Percentiles rank a stretch among this genome's conserved stretches.
Evolutionary conservation across 176 grass and related monocot genomes (phyloP).

Genomic region (Eragrostis curvula): DNA sequence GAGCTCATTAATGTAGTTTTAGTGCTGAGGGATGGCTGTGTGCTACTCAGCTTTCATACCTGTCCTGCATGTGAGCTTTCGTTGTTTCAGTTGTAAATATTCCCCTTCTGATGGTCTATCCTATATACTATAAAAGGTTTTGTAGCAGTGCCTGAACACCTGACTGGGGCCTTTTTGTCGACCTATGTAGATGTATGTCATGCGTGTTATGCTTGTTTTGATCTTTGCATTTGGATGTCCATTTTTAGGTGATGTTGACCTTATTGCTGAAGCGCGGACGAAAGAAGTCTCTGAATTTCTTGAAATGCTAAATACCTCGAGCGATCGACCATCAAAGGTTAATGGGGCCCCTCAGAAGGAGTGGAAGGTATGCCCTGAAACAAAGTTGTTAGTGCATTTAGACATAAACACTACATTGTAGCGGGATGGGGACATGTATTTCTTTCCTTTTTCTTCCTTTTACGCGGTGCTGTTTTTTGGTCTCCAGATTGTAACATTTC

Average conservation of each 20-base stretch:
- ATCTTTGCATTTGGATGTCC: conserved; percentile 7
- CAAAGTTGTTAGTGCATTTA: background rate
- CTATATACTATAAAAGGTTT: background rate
- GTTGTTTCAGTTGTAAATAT: background rate
- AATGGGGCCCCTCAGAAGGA: conserved; percentile 55
- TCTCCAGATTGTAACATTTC: background rate
- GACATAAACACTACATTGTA: background rate
- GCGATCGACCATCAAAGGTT: conserved; percentile 36
- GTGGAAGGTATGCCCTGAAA: conserved; percentile 77
- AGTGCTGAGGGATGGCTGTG: conserved; percentile 7
- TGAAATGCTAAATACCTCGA: conserved; percentile 87
- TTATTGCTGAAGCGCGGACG: conserved; percentile 60
- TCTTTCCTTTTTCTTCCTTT: background rate
- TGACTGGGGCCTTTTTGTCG: conserved; percentile 7
- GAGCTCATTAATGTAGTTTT: conserved; percentile 11
- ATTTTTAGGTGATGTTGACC: conserved; percentile 62
- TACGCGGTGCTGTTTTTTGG: background rate
- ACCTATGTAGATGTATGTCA: background rate
- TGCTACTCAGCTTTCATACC: background rate
- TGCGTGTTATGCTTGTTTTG: conserved; percentile 19
- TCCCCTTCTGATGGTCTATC: background rate
- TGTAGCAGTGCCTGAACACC: background rate
- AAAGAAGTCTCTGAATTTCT: conserved; percentile 83
- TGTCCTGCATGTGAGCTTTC: background rate
- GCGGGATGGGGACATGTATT: background rate